A percentile compares a stretch with the other conserved stretches of the same genome.
Evolutionary conservation across 2,329 filamentous ascomycete species (phyloP).

Genomic region (Epichloe aotearoae): DNA sequence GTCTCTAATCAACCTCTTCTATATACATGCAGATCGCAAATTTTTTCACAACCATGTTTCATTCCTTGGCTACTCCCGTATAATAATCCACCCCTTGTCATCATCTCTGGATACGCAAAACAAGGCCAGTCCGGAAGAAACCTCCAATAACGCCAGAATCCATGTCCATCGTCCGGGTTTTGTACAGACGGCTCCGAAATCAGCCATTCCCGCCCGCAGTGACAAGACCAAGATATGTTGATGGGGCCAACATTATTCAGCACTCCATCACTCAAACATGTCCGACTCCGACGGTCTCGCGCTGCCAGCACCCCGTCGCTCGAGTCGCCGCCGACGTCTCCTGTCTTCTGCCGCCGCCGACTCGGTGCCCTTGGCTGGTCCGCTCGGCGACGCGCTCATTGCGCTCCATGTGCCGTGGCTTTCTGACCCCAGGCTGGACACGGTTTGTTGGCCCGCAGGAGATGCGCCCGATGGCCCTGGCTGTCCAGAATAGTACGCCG

Average conservation of each 20-base stretch:
- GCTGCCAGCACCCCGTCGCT: constrained; percentile 33
- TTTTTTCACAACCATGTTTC: too few species aligned
- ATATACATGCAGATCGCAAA: too few species aligned
- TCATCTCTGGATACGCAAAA: neutral
- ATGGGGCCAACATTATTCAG: neutral
- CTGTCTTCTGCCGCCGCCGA: constrained; percentile 35
- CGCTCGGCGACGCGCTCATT: constrained; percentile 33
- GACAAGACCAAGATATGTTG: too few species aligned
- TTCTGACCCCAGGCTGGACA: constrained; percentile 35
- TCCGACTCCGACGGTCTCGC: constrained; percentile 20
- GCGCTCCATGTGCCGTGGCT: constrained; percentile 43
- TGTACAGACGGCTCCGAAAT: neutral
- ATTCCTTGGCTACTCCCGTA: too few species aligned
- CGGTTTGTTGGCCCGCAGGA: constrained; percentile 25
- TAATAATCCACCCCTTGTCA: too few species aligned
- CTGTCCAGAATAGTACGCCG: constrained; percentile 46
- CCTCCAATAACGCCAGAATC: neutral
- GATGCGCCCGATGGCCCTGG: constrained; percentile 30
- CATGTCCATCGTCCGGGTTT: neutral
- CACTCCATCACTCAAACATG: constrained; percentile 23
- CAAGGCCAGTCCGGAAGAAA: neutral
- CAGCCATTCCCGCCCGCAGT: neutral
- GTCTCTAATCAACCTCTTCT: too few species aligned
- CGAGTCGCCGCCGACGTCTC: constrained; percentile 39
- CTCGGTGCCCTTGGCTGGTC: constrained; percentile 20